Conservation (phyloP, 306 rosid species). For the Astragalus membranaceus region DNA sequence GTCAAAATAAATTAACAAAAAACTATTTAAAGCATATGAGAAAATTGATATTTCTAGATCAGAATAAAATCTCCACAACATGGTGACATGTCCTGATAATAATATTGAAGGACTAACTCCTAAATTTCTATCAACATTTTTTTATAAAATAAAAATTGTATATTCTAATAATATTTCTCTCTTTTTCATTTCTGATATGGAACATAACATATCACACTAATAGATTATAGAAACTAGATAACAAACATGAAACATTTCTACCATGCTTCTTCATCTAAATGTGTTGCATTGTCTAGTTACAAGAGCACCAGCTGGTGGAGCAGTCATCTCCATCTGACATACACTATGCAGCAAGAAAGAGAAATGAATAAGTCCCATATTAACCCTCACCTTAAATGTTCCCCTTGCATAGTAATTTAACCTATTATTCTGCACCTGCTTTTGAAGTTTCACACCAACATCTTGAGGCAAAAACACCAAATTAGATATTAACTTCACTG, state of each 20-base stretch:
- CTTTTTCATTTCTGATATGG: background rate
- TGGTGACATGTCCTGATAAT: background rate
- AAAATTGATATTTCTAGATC: background rate
- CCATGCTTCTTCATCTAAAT: conserved; percentile 34
- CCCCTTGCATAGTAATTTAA: conserved; percentile 59
- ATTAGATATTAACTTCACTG: conserved; percentile 63
- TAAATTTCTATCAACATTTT: conserved; percentile 7
- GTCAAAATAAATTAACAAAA: background rate
- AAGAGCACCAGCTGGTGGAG: conserved; percentile 74
- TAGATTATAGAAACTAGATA: background rate
- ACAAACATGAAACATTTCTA: background rate
- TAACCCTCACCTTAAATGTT: conserved; percentile 61
- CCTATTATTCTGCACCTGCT: conserved; percentile 58
- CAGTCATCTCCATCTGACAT: conserved; percentile 81
- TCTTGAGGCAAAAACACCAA: conserved; percentile 79
- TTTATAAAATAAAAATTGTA: background rate
- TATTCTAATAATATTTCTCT: background rate
- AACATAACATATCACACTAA: conserved; percentile 14
- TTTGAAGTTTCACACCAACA: conserved; percentile 58
- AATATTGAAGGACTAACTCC: background rate
- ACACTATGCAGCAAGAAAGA: conserved; percentile 61
- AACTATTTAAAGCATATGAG: background rate
- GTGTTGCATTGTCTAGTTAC: conserved; percentile 67
- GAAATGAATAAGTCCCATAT: conserved; percentile 48
- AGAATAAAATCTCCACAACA: background rate